These are phyloP conservation scores for Venturia nashicola DNA, from an alignment of 2,329 filamentous ascomycete genomes.

Conservation along the genomic window DNA sequence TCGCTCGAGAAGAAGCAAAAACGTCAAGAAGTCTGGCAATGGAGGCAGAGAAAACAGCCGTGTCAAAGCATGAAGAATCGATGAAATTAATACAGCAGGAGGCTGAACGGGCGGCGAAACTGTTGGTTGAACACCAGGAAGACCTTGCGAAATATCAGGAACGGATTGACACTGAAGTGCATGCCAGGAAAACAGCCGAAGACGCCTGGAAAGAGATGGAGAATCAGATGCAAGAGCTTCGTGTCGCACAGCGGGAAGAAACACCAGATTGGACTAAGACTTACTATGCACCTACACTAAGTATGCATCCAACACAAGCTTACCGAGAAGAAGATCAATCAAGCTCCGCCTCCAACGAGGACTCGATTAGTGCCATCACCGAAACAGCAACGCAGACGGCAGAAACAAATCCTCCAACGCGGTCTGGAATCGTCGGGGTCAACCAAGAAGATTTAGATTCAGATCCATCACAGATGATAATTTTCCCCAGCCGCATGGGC, in stretches of 20 bases:
- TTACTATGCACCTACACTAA: background rate
- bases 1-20: background rate
- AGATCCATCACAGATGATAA: slow-evolving; percentile 3
- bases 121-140: background rate
- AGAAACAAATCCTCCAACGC: background rate
- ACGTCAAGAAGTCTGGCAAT: background rate
- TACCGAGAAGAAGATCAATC: background rate
- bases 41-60: background rate
- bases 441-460: background rate
- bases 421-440: background rate
- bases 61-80: background rate
- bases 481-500: background rate
- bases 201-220: background rate
- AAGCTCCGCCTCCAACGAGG: background rate
- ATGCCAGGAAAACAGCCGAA: background rate
- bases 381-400: background rate
- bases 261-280: background rate
- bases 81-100: background rate
- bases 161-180: background rate
- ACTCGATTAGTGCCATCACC: background rate
- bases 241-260: background rate
- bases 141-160: background rate
- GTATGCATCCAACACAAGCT: background rate
- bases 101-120: background rate
- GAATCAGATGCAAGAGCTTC: background rate